Conservation (phyloP, 495 filamentous ascomycete species). For the Cladorrhinum samala region DNA sequence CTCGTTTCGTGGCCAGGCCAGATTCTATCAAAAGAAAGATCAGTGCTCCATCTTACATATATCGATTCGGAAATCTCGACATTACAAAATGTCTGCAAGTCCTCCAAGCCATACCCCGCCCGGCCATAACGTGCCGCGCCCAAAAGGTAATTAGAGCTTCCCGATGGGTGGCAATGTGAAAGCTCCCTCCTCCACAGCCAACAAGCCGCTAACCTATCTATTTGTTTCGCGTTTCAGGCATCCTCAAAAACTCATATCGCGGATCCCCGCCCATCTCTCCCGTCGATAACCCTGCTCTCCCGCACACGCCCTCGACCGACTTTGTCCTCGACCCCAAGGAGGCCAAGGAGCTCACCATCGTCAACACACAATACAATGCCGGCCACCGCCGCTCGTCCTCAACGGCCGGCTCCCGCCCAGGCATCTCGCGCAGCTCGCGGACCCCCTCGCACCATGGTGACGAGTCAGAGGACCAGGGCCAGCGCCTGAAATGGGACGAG, state of each 20-base stretch:
- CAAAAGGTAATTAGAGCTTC: conserved; percentile 57
- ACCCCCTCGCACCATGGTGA: conserved; percentile 34
- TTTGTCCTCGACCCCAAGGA: conserved; percentile 39
- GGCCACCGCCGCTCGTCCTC: conserved; percentile 84
- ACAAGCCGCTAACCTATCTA: neutral
- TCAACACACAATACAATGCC: conserved; percentile 92
- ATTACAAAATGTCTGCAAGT: conserved; percentile 20
- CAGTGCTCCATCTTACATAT: too few species aligned
- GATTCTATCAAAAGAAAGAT: too few species aligned
- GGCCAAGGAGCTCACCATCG: conserved; percentile 80
- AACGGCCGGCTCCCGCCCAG: conserved; percentile 46
- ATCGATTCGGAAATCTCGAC: too few species aligned
- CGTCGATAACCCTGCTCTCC: conserved; percentile 29
- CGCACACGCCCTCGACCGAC: conserved; percentile 29
- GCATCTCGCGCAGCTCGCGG: conserved; percentile 50
- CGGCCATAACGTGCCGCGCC: conserved; percentile 52
- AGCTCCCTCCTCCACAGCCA: too few species aligned
- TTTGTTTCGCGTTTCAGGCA: conserved; percentile 50
- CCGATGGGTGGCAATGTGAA: neutral
- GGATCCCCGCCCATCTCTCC: conserved; percentile 49
- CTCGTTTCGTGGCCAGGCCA: too few species aligned
- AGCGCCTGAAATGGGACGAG: conserved; percentile 94
- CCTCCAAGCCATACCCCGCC: conserved; percentile 36
- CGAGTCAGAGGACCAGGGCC: conserved; percentile 47
- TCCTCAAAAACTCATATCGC: conserved; percentile 84